These are phyloP conservation scores for Neurospora africana DNA, from an alignment of 495 filamentous ascomycete genomes.

Conservation along the genomic window DNA sequence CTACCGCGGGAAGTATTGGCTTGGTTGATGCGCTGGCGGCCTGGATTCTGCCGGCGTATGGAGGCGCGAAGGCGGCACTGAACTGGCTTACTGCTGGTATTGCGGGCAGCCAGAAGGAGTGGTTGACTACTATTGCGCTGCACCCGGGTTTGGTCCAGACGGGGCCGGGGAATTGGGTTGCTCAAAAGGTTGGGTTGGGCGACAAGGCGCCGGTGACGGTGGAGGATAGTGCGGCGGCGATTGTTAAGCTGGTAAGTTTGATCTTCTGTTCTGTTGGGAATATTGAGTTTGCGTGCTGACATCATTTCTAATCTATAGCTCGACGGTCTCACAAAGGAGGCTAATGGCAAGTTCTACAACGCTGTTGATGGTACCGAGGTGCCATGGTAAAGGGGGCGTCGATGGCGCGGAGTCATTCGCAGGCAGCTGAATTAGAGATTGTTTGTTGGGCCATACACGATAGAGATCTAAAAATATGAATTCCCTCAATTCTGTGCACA, in stretches of 20 bases:
- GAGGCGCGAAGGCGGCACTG: conserved; percentile 12
- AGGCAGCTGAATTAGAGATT: background rate
- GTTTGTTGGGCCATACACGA: background rate
- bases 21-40: conserved; percentile 3
- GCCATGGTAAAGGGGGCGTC: background rate
- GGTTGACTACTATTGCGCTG: background rate
- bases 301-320: too few relatives aligned
- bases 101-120: background rate
- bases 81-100: conserved; percentile 11
- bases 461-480: background rate
- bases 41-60: conserved; percentile 10
- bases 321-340: background rate
- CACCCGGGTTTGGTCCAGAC: background rate
- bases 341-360: background rate
- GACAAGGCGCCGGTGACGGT: background rate
- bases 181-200: background rate
- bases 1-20: conserved; percentile 7
- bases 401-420: background rate
- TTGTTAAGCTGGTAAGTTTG: background rate
- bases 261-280: background rate
- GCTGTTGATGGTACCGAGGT: background rate
- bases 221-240: background rate
- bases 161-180: background rate
- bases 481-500: background rate
- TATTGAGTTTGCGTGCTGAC: background rate